Conservation (phyloP, 139 green algal genomes). For the Closterium sp. region DNA sequence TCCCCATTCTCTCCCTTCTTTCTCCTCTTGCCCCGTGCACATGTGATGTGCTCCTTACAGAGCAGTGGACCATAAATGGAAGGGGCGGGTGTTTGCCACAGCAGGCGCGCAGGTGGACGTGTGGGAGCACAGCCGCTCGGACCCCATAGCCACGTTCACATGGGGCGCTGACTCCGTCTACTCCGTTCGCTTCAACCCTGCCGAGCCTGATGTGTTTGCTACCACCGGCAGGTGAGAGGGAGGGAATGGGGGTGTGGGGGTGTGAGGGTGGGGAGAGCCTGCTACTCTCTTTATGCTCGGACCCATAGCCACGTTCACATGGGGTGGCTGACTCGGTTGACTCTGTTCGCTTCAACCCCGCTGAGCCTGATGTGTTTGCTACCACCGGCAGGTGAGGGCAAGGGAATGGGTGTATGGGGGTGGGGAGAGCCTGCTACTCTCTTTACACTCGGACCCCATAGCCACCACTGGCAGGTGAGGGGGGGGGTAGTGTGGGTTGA, state of each 20-base stretch:
- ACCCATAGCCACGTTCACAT: slow-evolving; percentile 82
- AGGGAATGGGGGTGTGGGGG: not conserved
- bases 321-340: slow-evolving; percentile 84
- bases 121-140: slow-evolving; percentile 77
- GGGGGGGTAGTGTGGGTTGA: no score
- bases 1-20: not conserved
- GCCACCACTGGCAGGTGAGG: slow-evolving; percentile 60
- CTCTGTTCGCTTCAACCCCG: slow-evolving; percentile 91
- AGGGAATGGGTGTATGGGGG: no score
- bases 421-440: no score
- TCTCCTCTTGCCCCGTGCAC: no score
- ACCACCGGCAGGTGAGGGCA: slow-evolving; percentile 58
- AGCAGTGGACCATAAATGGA: slow-evolving; percentile 86
- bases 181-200: slow-evolving; percentile 92
- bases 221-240: slow-evolving; percentile 58
- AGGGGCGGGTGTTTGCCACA: slow-evolving; percentile 78
- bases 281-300: slow-evolving; percentile 21
- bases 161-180: slow-evolving; percentile 89
- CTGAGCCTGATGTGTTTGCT: slow-evolving; percentile 86
- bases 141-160: slow-evolving; percentile 80
- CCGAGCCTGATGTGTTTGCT: slow-evolving; percentile 86
- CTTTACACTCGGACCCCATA: slow-evolving; percentile 73
- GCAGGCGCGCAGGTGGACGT: slow-evolving; percentile 77
- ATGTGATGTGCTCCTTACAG: slow-evolving; percentile 21
- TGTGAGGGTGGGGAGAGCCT: no score